Base-by-base conservation (phyloP, 306 rosid genomes). In the Ormosia emarginata region DNA sequence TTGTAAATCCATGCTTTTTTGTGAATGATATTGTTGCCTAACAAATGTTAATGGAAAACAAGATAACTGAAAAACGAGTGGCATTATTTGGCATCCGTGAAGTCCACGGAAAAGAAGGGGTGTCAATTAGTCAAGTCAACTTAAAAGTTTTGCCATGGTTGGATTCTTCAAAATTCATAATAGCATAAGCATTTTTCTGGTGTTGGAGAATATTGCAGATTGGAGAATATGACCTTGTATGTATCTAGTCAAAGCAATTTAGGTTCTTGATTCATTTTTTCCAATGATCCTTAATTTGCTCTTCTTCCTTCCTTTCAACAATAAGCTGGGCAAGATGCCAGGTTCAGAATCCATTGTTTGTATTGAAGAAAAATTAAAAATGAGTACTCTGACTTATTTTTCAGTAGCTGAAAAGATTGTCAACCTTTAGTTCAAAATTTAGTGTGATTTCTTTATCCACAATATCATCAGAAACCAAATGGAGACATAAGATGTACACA, bases 111-210 rank as follows among this genome's bases (percentile, higher is more conserved):
- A 6, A 11, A 13, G 24, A 24, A 24, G 24, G 24, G 24, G 24
- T 24, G 24, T 43, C 73, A 71, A 11, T 64, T 41, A 2, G 81
- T 85, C 86, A 78, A 77, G 77, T 81, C 83, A 78, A 77, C 74
- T 32, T 18, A 40, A 15, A 11, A 32, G 24, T 75, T 75, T 39
- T 46, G 17, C 66, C 41, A 17, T 47, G n/a, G n/a, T 61, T 69
- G 61, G 55, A 56, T 68, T 75, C 49, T 57, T 71, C 39, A 58
- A 39, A 52, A 66, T 72, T 76, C 46, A 37, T 9, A 2, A 4
- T 62, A 43, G 33, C 37, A 7, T 41, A 3, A 5, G 24, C 24
- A 24, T 24, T 41, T 50, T 17, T 39, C 10, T 55, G 18, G 61
- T 78, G 34, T 11, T 34, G 17, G 65, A 40, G 32, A 62, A 53